These are phyloP conservation scores for Dillenia suffruticosa DNA, from an alignment of 164 flowering plant genomes.

Conservation along the genomic window DNA sequence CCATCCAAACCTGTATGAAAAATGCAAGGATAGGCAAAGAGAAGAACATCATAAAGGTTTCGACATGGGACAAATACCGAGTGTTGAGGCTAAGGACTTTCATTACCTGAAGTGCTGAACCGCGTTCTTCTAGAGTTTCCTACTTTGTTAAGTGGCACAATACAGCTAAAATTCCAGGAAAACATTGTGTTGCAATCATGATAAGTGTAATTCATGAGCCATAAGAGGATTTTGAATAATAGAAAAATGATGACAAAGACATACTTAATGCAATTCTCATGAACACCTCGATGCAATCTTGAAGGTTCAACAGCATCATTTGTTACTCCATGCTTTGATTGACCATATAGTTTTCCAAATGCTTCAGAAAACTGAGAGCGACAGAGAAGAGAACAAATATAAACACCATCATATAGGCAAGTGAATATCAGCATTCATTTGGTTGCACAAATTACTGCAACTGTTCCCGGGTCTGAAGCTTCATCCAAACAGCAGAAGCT, in stretches of 20 bases:
- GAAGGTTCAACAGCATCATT: slow-evolving; percentile 63
- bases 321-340: slow-evolving; percentile 51
- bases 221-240: neutral
- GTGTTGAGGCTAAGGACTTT: neutral
- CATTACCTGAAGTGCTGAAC: slow-evolving; percentile 92
- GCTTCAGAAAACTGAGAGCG: slow-evolving; percentile 78
- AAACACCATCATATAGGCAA: neutral
- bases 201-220: neutral
- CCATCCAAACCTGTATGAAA: slow-evolving; percentile 78
- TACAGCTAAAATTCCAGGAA: slow-evolving; percentile 44
- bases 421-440: too few relatives aligned
- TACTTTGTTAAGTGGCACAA: slow-evolving; percentile 54
- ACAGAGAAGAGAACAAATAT: neutral
- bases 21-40: neutral
- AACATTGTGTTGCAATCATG: neutral
- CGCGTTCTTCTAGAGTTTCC: slow-evolving; percentile 40
- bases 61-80: neutral
- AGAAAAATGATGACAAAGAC: slow-evolving; percentile 1
- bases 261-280: slow-evolving; percentile 91
- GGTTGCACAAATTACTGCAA: too few relatives aligned
- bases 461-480: too few relatives aligned
- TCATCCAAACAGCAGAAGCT: too few relatives aligned
- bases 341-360: slow-evolving; percentile 93
- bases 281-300: slow-evolving; percentile 55
- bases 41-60: neutral